Conservation (phyloP, 305 asterid genomes). For the Caryopteris hybrid region DNA sequence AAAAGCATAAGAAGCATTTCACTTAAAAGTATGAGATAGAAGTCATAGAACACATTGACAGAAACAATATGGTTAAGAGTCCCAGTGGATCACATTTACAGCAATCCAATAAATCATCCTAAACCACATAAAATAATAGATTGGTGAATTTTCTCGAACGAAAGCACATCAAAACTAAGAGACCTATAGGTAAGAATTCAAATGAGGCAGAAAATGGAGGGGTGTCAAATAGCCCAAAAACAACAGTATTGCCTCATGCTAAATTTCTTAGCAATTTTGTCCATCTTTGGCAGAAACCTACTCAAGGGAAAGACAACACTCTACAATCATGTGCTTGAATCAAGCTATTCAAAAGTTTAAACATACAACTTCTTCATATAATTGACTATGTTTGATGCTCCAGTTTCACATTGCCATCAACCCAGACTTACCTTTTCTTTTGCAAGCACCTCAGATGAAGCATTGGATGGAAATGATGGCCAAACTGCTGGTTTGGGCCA, state of each 20-base stretch:
- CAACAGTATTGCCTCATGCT: neutral
- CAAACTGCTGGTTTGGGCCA: constrained; percentile 99
- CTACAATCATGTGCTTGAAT: neutral
- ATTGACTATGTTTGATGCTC: neutral
- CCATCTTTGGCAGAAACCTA: constrained; percentile 7
- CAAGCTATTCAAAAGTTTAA: neutral
- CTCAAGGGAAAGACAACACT: neutral
- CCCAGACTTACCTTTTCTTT: constrained; percentile 81
- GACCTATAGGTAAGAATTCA: neutral
- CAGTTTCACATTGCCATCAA: constrained; percentile 12
- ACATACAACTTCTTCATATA: neutral
- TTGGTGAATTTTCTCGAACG: neutral
- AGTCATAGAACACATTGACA: neutral
- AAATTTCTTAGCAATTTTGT: constrained; percentile 4
- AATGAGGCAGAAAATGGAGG: neutral
- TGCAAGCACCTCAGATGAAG: constrained; percentile 80
- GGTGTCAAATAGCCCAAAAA: constrained; percentile 1
- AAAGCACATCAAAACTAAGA: neutral
- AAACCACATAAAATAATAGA: neutral
- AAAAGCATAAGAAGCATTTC: neutral
- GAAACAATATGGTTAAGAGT: neutral
- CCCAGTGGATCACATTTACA: constrained; percentile 1
- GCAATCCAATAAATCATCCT: neutral
- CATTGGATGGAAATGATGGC: constrained; percentile 91
- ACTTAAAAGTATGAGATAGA: neutral